Conservation (phyloP, 805 yeast genomes). For the Kodamaea kaohsiungensis region DNA sequence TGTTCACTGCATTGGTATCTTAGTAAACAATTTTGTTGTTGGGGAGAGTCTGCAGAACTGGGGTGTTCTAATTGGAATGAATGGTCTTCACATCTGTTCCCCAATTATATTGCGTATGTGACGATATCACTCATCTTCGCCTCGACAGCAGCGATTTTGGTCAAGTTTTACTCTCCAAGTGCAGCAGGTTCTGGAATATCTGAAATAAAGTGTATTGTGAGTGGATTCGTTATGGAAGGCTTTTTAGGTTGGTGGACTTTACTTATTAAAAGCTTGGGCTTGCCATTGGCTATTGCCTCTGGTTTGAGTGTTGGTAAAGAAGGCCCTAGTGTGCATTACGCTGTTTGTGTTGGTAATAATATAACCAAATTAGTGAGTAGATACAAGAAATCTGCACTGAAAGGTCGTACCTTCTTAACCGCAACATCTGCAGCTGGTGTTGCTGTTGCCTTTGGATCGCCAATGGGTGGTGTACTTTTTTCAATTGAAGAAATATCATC, state of each 20-base stretch:
- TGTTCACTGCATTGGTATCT: slow-evolving; percentile 71
- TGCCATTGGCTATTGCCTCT: slow-evolving; percentile 90
- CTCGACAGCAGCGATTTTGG: slow-evolving; percentile 63
- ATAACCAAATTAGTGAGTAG: slow-evolving; percentile 55
- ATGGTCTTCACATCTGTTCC: slow-evolving; percentile 52
- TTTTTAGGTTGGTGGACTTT: slow-evolving; percentile 76
- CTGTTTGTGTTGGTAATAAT: slow-evolving; percentile 92
- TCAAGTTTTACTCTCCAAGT: slow-evolving; percentile 71
- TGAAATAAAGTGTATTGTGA: slow-evolving; percentile 90
- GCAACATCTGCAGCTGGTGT: slow-evolving; percentile 98
- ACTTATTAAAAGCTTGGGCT: slow-evolving; percentile 70
- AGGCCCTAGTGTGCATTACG: slow-evolving; percentile 98
- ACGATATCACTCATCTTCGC: slow-evolving; percentile 63
- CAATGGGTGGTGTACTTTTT: slow-evolving; percentile 94
- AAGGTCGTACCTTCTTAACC: slow-evolving; percentile 62
- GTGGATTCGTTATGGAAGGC: slow-evolving; percentile 81
- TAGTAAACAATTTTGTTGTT: slow-evolving; percentile 79
- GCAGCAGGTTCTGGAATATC: slow-evolving; percentile 99
- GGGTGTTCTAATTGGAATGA: slow-evolving; percentile 67
- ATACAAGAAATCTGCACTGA: slow-evolving; percentile 48
- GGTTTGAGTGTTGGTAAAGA: slow-evolving; percentile 96
- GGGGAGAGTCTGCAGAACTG: slow-evolving; percentile 34
- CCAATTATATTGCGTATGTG: slow-evolving; percentile 61
- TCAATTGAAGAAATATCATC: slow-evolving; percentile 88
- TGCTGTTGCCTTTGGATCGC: slow-evolving; percentile 96